Evolutionary conservation across 805 yeast genomes (phyloP), one percentile per base, ranked within the genome.

Genomic region (Ogataea glucozyma): DNA sequence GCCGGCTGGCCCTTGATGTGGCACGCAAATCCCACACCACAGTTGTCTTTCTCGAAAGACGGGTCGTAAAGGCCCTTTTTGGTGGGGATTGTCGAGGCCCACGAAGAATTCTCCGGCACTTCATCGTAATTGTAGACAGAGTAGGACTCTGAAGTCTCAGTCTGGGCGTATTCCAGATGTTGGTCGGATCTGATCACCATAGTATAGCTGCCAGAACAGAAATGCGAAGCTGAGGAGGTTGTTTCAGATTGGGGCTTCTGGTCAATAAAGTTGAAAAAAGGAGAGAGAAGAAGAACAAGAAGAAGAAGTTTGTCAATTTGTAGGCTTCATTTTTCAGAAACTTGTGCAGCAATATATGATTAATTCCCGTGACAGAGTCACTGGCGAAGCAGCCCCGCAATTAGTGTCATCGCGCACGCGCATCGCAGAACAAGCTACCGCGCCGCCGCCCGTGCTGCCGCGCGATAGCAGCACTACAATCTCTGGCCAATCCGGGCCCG

Each of bases 11-110:
- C 97, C 66, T 89, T 88, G 70, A 90, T 85, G 71, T 91, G 88
- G 65, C 97, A 88, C 35, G 96, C 88, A 67, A 91, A 91, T 49
- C 99, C 99, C 38, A 93, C 98, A 71, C 99, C 99, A 76, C 99
- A 91, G 37, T 97, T 97, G 61, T 91, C 99, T 60, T 88, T 88
- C 65, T 91, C 99, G 56, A 74, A 79, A 44, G 86, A 93, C 9
- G 98, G 99, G 65, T 93, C 88, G 67, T 91, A 91, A 41, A 91
- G 80, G 26, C 96, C 98, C 67, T 89, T 84, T 53, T 81, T 81
- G 33, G 78, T 76, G 36, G 98, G 98, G 51, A 91, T 73, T 8
- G 93, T 76, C 36, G 85, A 79, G 18, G 97, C 97, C 98, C 98
- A 91, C 3, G 96, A 84, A 54, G 71, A 79, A 74, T 89, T 88